Conservation (phyloP, 2,329 filamentous ascomycete genomes). For the Tympanopsis confertula region DNA sequence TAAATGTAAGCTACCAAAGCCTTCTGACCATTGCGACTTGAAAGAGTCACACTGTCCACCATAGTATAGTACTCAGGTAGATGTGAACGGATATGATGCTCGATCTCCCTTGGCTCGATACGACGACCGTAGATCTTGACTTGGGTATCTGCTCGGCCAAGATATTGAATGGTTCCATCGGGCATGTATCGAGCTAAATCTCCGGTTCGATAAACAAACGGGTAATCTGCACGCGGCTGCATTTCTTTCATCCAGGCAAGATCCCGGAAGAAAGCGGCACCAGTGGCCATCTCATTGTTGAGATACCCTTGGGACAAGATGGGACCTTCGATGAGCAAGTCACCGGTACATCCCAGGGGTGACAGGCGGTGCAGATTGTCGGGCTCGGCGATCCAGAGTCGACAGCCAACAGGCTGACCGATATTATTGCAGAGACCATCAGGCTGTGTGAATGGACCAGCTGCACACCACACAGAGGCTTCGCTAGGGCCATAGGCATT, state of each 20-base stretch:
- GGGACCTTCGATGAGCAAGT: too few relatives aligned
- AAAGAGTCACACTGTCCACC: slow-evolving; percentile 76
- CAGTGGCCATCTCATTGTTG: slow-evolving; percentile 4
- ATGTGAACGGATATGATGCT: slow-evolving; percentile 66
- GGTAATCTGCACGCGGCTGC: slow-evolving; percentile 1
- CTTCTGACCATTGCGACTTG: slow-evolving; percentile 77
- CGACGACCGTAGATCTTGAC: slow-evolving; percentile 94
- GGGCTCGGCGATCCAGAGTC: too few relatives aligned
- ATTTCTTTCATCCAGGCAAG: slow-evolving; percentile 1
- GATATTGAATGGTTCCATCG: slow-evolving; percentile 61
- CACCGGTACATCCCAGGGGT: too few relatives aligned
- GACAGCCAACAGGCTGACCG: too few relatives aligned
- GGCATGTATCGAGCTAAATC: slow-evolving; percentile 69
- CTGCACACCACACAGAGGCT: too few relatives aligned
- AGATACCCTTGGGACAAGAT: slow-evolving; percentile 5
- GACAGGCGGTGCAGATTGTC: too few relatives aligned
- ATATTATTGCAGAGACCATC: too few relatives aligned
- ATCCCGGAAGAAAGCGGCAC: slow-evolving; percentile 4
- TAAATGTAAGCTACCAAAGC: slow-evolving; percentile 84
- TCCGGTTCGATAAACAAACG: slow-evolving; percentile 59
- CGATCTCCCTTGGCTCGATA: slow-evolving; percentile 89
- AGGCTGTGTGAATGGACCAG: too few relatives aligned
- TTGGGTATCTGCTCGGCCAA: slow-evolving; percentile 74
- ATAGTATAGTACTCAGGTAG: slow-evolving; percentile 36
- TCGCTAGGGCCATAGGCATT: background rate